These are phyloP conservation scores for Potentilla sterilis DNA, from an alignment of 306 rosid genomes.

Conservation along the genomic window DNA sequence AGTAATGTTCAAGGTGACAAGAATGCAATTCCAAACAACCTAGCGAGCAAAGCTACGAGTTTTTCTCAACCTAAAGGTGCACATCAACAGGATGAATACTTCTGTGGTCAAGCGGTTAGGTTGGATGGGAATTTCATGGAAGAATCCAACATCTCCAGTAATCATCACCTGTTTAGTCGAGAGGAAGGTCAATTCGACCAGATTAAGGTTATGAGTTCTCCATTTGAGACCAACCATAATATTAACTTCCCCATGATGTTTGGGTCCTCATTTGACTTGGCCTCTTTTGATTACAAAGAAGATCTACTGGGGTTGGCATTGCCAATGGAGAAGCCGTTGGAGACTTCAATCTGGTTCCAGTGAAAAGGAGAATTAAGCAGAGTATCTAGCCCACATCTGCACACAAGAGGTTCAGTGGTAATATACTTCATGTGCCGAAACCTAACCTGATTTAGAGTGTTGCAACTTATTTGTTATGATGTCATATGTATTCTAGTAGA, in stretches of 20 bases:
- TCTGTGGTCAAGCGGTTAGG: background rate
- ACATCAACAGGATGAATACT: background rate
- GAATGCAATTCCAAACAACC: constrained; percentile 24
- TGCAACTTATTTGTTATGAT: background rate
- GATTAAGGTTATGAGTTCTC: background rate
- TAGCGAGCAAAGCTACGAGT: background rate
- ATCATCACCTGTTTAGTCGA: background rate
- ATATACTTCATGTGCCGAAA: background rate
- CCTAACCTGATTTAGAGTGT: background rate
- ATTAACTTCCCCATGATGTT: background rate
- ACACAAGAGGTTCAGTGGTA: background rate
- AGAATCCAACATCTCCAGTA: background rate
- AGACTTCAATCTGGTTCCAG: background rate
- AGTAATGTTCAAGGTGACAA: constrained; percentile 30
- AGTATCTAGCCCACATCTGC: background rate
- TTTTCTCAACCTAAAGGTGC: background rate
- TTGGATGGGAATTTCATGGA: background rate
- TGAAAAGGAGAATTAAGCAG: background rate
- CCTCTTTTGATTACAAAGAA: background rate
- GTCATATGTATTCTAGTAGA: background rate
- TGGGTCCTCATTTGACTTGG: background rate
- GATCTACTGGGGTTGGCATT: background rate
- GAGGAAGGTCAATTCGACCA: background rate
- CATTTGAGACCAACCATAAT: background rate
- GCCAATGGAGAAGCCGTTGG: background rate